phyloP scores from a whole-genome alignment of 352 stramenopile species.

The Globisporangium acanthophoron region DNA sequence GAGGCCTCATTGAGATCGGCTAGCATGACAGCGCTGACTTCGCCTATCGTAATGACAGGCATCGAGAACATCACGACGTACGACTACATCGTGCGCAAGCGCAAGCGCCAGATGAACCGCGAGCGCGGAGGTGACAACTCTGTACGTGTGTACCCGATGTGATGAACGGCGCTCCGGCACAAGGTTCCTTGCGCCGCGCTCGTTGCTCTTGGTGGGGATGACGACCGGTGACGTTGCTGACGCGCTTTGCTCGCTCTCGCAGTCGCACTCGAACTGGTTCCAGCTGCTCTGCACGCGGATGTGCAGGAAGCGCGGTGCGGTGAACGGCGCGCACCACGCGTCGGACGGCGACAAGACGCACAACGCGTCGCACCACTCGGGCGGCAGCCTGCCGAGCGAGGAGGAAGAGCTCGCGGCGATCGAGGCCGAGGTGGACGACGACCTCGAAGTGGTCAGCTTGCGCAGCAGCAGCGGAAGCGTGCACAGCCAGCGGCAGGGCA shows the following conservation, averaged over 20 bases:
- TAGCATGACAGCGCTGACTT: no score
- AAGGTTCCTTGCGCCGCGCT: slow-evolving; percentile 6
- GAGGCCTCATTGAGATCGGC: neutral
- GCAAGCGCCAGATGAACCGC: slow-evolving; percentile 65
- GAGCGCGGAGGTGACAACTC: slow-evolving; percentile 35
- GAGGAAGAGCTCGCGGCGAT: slow-evolving; percentile 64
- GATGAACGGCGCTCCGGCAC: slow-evolving; percentile 13
- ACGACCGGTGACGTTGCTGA: no score
- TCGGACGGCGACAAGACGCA: slow-evolving; percentile 36
- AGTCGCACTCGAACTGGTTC: slow-evolving; percentile 20
- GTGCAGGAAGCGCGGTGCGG: slow-evolving; percentile 24
- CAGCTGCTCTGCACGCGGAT: slow-evolving; percentile 24
- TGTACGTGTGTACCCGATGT: slow-evolving; percentile 71
- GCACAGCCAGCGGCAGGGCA: slow-evolving; percentile 11
- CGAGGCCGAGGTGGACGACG: slow-evolving; percentile 74
- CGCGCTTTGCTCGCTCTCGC: no score
- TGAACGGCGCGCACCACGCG: neutral
- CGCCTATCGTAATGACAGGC: slow-evolving; percentile 18
- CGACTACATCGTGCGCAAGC: slow-evolving; percentile 84
- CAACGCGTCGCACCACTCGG: slow-evolving; percentile 46
- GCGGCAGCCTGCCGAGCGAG: slow-evolving; percentile 49
- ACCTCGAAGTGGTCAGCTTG: slow-evolving; percentile 68
- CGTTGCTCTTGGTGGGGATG: no score
- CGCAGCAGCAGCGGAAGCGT: slow-evolving; percentile 13
- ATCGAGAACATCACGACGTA: slow-evolving; percentile 83